These are phyloP conservation scores for Lachancea kluyveri DNA, from an alignment of 805 yeast genomes.

Conservation along the genomic window DNA sequence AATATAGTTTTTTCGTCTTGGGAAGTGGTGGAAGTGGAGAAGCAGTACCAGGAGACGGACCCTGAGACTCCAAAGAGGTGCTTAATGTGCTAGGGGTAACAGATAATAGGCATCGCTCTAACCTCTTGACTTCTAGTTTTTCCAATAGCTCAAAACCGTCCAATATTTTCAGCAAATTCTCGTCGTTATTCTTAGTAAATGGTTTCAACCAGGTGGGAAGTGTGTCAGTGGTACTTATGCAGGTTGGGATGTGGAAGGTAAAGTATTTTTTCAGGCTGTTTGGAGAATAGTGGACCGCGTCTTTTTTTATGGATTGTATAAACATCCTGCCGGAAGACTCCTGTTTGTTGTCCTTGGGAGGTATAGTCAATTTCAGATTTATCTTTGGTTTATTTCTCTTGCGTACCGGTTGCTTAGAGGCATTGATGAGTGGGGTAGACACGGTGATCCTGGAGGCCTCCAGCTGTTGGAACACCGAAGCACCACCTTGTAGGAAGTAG, in stretches of 20 bases:
- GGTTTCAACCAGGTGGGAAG: conserved; percentile 31
- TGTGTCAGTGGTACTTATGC: conserved; percentile 13
- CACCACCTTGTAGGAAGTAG: conserved; percentile 6
- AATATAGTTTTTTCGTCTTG: conserved; percentile 5
- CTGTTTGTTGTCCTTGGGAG: conserved; percentile 10
- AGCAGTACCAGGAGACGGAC: not conserved
- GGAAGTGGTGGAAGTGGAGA: not conserved
- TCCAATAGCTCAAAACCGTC: conserved; percentile 32
- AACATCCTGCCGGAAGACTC: conserved; percentile 21
- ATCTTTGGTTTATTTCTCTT: conserved; percentile 6
- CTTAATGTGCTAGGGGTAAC: conserved; percentile 1
- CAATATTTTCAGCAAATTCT: conserved; percentile 25
- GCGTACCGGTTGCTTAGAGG: not conserved
- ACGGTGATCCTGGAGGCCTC: not conserved
- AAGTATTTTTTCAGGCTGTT: conserved; percentile 26
- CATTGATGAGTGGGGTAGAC: not conserved
- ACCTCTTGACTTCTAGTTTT: conserved; percentile 26
- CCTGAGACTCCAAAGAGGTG: too few species aligned
- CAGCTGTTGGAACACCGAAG: not conserved
- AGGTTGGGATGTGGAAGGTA: conserved; percentile 21
- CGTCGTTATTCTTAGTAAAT: conserved; percentile 12
- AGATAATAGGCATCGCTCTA: conserved; percentile 22
- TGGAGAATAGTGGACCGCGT: conserved; percentile 29
- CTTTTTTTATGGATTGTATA: conserved; percentile 29
- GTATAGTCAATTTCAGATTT: conserved; percentile 7